phyloP scores from a whole-genome alignment of 805 yeast genomes.

The Yarrowia deformans region DNA sequence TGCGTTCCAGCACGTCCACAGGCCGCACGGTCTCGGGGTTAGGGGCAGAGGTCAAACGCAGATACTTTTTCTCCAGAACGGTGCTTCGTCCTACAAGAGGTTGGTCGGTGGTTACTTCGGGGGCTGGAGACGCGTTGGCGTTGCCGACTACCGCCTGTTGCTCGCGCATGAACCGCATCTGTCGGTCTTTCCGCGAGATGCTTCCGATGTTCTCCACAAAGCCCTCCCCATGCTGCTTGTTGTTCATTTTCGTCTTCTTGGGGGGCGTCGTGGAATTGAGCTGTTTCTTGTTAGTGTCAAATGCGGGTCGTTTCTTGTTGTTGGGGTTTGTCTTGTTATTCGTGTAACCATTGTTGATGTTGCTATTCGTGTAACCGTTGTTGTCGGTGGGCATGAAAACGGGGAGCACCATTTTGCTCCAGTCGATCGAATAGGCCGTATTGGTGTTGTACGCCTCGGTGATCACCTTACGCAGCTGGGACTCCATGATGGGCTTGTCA shows the following conservation, averaged over 20 bases:
- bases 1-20: slow-evolving; percentile 61
- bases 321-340: slow-evolving; percentile 4
- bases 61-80: slow-evolving; percentile 75
- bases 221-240: slow-evolving; percentile 10
- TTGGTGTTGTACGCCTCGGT: slow-evolving; percentile 57
- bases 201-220: slow-evolving; percentile 29
- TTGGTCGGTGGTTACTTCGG: slow-evolving; percentile 37
- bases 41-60: slow-evolving; percentile 89
- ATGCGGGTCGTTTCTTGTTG: neutral
- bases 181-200: slow-evolving; percentile 34
- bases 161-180: slow-evolving; percentile 19
- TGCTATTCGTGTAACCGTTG: slow-evolving; percentile 6
- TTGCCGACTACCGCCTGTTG: slow-evolving; percentile 31
- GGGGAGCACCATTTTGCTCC: slow-evolving; percentile 63
- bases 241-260: slow-evolving; percentile 15
- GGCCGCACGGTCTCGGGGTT: slow-evolving; percentile 87
- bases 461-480: slow-evolving; percentile 59
- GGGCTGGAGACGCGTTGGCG: slow-evolving; percentile 21
- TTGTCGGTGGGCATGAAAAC: slow-evolving; percentile 42
- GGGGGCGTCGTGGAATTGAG: slow-evolving; percentile 26
- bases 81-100: slow-evolving; percentile 68
- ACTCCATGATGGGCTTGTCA: slow-evolving; percentile 55
- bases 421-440: slow-evolving; percentile 59
- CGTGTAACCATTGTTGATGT: neutral
- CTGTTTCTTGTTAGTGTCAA: slow-evolving; percentile 38